A percentile compares a stretch with the other conserved stretches of the same genome.
Conservation (phyloP, 1,139 yeast genomes). For the Lodderomyces pseudojiufengensis region DNA sequence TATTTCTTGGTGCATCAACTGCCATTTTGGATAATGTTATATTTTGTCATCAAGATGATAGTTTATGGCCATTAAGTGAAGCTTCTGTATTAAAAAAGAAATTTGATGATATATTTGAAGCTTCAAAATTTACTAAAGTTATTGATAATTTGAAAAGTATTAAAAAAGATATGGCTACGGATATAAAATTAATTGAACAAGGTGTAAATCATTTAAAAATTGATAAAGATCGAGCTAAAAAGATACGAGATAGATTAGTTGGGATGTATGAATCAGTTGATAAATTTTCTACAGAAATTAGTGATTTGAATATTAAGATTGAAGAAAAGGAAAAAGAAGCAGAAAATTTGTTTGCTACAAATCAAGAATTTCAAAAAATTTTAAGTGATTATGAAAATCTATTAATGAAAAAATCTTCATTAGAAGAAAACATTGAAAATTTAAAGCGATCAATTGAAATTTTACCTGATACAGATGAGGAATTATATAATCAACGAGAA, state of each 20-base stretch:
- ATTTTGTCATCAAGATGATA: constrained; percentile 97
- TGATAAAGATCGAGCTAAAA: constrained; percentile 71
- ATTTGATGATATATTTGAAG: constrained; percentile 96
- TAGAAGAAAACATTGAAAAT: constrained; percentile 48
- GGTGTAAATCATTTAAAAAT: constrained; percentile 70
- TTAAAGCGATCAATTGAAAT: constrained; percentile 42
- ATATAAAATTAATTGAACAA: constrained; percentile 72
- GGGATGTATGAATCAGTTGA: constrained; percentile 44
- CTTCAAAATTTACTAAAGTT: constrained; percentile 88
- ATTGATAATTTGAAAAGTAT: constrained; percentile 73
- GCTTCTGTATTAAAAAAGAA: constrained; percentile 85
- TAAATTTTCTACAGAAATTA: constrained; percentile 47
- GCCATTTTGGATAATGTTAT: constrained; percentile 89
- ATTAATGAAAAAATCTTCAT: constrained; percentile 41
- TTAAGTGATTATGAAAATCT: constrained; percentile 62
- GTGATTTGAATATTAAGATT: constrained; percentile 46
- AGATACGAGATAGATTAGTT: constrained; percentile 48
- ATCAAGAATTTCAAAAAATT: constrained; percentile 77
- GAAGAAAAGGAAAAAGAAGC: constrained; percentile 54
- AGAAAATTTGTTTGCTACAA: constrained; percentile 63
- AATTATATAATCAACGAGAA: constrained; percentile 44
- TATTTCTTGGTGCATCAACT: constrained; percentile 79
- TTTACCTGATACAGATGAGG: constrained; percentile 48
- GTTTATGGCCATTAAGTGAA: constrained; percentile 94
- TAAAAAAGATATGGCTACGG: constrained; percentile 72